Evolutionary conservation across 106 monocot genomes (phyloP).

Genomic region (Acanthochlamys bracteata): DNA sequence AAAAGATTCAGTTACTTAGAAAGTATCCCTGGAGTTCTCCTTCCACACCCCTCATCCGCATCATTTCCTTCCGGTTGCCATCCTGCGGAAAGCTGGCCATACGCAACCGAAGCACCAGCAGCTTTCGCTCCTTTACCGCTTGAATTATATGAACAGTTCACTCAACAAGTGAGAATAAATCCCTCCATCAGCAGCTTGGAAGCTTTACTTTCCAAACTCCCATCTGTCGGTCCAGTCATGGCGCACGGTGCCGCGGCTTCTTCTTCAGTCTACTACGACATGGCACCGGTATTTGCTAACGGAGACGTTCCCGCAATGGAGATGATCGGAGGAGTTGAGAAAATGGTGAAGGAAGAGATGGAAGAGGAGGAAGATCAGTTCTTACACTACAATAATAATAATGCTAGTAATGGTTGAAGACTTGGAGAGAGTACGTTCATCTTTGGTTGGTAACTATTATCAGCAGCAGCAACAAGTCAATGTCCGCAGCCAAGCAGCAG

Average conservation of each 20-base stretch:
- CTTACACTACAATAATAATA: too few species aligned
- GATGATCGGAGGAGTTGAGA: slow-evolving; percentile 4
- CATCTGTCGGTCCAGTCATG: slow-evolving; percentile 41
- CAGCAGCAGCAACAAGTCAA: too few species aligned
- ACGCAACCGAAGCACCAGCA: background rate
- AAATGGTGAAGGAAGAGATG: slow-evolving; percentile 26
- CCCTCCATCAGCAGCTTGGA: slow-evolving; percentile 98
- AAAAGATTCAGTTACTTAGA: slow-evolving; percentile 90
- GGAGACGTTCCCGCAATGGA: background rate
- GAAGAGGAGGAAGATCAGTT: slow-evolving; percentile 19
- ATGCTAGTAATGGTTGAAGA: too few species aligned
- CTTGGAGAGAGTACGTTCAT: too few species aligned
- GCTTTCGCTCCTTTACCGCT: slow-evolving; percentile 1
- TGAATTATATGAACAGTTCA: slow-evolving; percentile 33
- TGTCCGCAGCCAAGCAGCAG: too few species aligned
- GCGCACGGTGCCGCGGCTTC: slow-evolving; percentile 3
- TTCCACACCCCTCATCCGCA: slow-evolving; percentile 83
- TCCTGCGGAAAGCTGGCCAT: slow-evolving; percentile 17
- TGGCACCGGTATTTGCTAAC: slow-evolving; percentile 4
- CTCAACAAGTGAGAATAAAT: slow-evolving; percentile 39
- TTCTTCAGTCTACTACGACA: slow-evolving; percentile 23
- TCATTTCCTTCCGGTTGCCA: slow-evolving; percentile 22
- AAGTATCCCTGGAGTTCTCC: slow-evolving; percentile 93
- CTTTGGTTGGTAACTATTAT: too few species aligned
- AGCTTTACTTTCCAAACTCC: slow-evolving; percentile 86